Conservation (phyloP, 164 flowering plant genomes). For the Chimonanthus salicifolius region DNA sequence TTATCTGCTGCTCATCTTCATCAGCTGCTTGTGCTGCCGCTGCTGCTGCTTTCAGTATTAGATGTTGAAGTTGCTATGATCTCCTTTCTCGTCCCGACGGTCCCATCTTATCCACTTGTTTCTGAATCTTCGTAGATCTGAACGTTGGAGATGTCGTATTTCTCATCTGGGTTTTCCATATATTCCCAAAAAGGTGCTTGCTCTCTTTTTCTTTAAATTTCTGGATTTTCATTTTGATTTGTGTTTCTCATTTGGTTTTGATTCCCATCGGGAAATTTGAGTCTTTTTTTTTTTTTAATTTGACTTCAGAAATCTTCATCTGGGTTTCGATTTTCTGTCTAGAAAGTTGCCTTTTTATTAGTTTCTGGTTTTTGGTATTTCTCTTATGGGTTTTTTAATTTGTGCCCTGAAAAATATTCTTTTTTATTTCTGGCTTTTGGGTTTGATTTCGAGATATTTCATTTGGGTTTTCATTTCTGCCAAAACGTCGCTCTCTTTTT, state of each 20-base stretch:
- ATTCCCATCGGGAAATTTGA: neutral
- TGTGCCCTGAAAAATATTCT: neutral
- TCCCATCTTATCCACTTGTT: neutral
- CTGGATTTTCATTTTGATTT: neutral
- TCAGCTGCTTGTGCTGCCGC: neutral
- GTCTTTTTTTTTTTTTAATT: neutral
- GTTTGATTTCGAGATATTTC: too few relatives aligned
- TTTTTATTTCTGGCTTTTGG: too few relatives aligned
- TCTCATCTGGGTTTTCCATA: neutral
- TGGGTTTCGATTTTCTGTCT: neutral
- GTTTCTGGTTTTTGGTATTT: neutral
- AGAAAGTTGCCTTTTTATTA: neutral
- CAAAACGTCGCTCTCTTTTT: too few relatives aligned
- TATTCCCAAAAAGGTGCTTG: neutral
- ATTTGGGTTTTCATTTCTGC: too few relatives aligned
- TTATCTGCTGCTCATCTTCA: neutral
- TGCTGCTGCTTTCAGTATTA: neutral
- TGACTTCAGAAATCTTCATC: neutral
- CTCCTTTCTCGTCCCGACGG: neutral
- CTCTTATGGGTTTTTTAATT: neutral
- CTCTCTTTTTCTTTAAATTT: neutral
- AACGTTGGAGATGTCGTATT: neutral
- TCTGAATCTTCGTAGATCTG: neutral
- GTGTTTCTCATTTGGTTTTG: neutral
- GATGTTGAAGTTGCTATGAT: neutral